Conservation (phyloP, 495 filamentous ascomycete genomes). For the Aspergillus sclerotiicarbonarius region DNA sequence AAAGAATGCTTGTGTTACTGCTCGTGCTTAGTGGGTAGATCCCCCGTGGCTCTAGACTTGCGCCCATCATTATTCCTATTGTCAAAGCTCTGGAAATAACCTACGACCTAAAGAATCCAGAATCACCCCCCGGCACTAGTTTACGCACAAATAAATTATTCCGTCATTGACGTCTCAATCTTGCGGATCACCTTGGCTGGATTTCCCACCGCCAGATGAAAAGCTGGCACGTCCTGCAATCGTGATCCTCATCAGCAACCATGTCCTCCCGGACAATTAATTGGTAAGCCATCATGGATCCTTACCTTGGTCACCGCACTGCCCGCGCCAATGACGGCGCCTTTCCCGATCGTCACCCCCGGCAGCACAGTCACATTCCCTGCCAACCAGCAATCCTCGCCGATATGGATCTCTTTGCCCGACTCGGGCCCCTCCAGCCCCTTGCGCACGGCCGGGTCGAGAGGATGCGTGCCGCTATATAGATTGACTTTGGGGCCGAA, state of each 20-base stretch:
- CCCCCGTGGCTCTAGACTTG: too few species aligned
- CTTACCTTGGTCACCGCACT: constrained; percentile 86
- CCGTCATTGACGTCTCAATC: constrained; percentile 44
- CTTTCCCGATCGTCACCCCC: constrained; percentile 78
- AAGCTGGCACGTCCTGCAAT: constrained; percentile 58
- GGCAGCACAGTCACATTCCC: constrained; percentile 73
- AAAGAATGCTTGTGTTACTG: not conserved
- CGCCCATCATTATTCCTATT: too few species aligned
- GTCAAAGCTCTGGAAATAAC: not conserved
- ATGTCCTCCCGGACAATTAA: not conserved
- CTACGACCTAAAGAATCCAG: not conserved
- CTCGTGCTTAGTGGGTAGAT: not conserved
- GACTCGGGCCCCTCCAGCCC: constrained; percentile 72
- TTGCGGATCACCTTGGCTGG: constrained; percentile 61
- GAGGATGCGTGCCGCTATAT: constrained; percentile 70
- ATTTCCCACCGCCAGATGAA: constrained; percentile 64
- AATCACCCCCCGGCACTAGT: not conserved
- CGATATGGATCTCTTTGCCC: constrained; percentile 73
- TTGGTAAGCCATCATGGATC: constrained; percentile 7
- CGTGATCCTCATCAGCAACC: not conserved
- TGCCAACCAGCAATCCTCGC: constrained; percentile 88
- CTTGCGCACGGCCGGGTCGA: constrained; percentile 70
- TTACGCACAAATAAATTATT: constrained; percentile 1
- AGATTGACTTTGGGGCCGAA: constrained; percentile 75
- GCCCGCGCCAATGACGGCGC: constrained; percentile 76